phyloP scores from a whole-genome alignment of 495 filamentous ascomycete species.

The Aspergillus carlsbadensis region DNA sequence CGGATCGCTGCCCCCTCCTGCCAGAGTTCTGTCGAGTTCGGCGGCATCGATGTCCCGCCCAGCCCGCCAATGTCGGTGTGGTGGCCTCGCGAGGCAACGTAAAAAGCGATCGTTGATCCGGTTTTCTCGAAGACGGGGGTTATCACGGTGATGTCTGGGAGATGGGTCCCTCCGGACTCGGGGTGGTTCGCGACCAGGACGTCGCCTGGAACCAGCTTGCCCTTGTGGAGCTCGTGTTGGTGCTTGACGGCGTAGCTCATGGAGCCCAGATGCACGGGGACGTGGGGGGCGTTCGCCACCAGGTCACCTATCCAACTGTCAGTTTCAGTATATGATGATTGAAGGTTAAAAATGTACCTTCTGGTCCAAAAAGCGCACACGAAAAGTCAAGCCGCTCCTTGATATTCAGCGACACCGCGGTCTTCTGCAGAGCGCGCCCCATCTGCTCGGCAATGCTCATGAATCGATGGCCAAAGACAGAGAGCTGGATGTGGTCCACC shows the following conservation, averaged over 20 bases:
- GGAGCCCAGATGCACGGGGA: constrained; percentile 81
- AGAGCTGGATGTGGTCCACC: constrained; percentile 77
- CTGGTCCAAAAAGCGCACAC: constrained; percentile 80
- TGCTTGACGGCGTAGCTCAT: constrained; percentile 89
- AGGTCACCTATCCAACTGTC: constrained; percentile 45
- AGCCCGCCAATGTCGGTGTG: constrained; percentile 91
- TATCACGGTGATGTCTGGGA: constrained; percentile 85
- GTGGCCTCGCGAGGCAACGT: constrained; percentile 77
- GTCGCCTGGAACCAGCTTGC: constrained; percentile 82
- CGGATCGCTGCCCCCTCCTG: constrained; percentile 92
- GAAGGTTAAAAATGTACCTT: constrained; percentile 43
- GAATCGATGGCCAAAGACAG: constrained; percentile 87
- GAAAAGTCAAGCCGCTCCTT: constrained; percentile 92
- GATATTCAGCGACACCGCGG: constrained; percentile 87
- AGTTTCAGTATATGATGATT: background rate
- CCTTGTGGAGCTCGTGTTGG: constrained; percentile 78
- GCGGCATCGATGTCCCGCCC: constrained; percentile 92
- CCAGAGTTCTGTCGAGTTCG: constrained; percentile 83
- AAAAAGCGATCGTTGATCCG: constrained; percentile 72
- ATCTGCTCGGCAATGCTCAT: constrained; percentile 97
- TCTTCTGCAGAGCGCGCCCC: constrained; percentile 87
- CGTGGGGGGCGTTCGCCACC: constrained; percentile 88
- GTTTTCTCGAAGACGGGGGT: constrained; percentile 72
- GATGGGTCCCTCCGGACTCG: constrained; percentile 81
- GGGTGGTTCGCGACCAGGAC: constrained; percentile 95